Conservation (phyloP, 345 rosid genomes). For the Sisymbrium altissimum region DNA sequence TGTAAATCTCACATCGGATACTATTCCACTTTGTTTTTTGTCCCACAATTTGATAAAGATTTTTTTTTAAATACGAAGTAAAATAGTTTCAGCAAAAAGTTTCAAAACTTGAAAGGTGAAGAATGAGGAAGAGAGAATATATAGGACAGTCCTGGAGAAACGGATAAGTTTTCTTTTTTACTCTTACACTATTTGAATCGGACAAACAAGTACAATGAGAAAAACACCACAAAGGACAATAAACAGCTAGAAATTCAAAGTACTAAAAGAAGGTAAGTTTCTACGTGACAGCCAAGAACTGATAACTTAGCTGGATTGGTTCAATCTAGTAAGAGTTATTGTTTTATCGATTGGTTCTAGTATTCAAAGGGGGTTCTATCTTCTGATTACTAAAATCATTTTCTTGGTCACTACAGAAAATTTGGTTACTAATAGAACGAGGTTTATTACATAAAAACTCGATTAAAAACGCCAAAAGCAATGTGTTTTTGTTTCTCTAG, state of each 20-base stretch:
- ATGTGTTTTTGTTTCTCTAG: background rate
- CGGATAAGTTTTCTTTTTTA: conserved; percentile 20
- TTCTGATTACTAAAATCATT: too few species aligned
- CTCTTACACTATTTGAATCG: conserved; percentile 20
- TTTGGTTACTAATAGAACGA: background rate
- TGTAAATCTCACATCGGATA: conserved; percentile 35
- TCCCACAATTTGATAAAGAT: conserved; percentile 10
- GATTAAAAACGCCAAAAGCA: background rate
- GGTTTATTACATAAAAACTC: background rate
- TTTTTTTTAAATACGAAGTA: background rate
- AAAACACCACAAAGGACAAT: conserved; percentile 26
- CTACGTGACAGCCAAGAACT: conserved; percentile 20
- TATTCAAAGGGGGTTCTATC: too few species aligned
- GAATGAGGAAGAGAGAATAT: conserved; percentile 18
- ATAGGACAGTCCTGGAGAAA: conserved; percentile 27
- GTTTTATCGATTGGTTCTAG: too few species aligned
- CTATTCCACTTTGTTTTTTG: conserved; percentile 26
- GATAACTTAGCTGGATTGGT: conserved; percentile 16
- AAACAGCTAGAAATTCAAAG: background rate
- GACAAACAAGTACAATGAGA: conserved; percentile 34
- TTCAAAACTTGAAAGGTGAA: conserved; percentile 7
- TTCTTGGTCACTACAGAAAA: background rate
- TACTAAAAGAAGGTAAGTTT: conserved; percentile 12
- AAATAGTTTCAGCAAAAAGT: background rate
- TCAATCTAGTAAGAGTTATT: background rate